phyloP scores from a whole-genome alignment of 352 stramenopile species.

The Phytopythium litorale region DNA sequence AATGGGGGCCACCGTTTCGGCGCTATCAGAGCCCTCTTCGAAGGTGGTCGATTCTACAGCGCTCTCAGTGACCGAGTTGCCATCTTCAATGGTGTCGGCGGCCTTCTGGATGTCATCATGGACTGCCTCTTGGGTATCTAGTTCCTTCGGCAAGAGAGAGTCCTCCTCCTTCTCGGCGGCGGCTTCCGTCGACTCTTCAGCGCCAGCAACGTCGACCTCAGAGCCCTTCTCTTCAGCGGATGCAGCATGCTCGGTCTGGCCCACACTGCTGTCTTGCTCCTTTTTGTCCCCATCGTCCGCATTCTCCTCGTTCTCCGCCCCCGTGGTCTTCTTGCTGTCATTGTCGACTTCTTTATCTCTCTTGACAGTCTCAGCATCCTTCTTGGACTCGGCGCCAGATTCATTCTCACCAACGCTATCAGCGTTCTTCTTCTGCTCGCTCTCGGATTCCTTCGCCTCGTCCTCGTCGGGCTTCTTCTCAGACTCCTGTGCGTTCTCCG shows the following conservation, averaged over 20 bases:
- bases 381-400: background rate
- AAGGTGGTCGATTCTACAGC: background rate
- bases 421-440: background rate
- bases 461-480: background rate
- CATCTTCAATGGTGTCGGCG: background rate
- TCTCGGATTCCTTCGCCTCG: background rate
- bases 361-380: background rate
- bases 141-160: background rate
- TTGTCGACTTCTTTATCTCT: background rate
- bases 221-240: slow-evolving; percentile 2
- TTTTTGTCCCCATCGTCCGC: slow-evolving; percentile 8
- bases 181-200: background rate
- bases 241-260: background rate
- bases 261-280: slow-evolving; percentile 4
- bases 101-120: background rate
- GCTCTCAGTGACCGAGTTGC: background rate
- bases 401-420: background rate
- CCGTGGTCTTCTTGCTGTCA: background rate
- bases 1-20: background rate
- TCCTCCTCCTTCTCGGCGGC: background rate
- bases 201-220: background rate
- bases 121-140: background rate
- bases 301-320: background rate
- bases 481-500: background rate
- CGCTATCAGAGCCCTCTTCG: background rate